Percentiles rank a stretch among this genome's conserved stretches.
Conservation (phyloP, 2,329 filamentous ascomycete species). For the Fusarium secorum region DNA sequence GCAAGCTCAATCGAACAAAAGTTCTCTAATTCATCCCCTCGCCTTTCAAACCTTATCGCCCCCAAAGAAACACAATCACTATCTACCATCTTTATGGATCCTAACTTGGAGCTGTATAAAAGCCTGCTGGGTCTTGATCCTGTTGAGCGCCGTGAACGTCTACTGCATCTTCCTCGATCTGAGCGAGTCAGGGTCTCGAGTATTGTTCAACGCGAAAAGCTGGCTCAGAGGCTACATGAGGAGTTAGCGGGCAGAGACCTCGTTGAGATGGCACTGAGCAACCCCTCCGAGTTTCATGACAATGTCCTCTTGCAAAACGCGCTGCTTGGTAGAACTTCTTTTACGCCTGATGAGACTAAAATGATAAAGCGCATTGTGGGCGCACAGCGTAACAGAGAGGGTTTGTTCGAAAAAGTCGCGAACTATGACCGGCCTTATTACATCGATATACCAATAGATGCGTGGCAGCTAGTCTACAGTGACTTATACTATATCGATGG, state of each 20-base stretch:
- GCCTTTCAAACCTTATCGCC: accelerated
- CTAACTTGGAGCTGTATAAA: not conserved
- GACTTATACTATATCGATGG: not conserved
- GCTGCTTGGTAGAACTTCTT: not conserved
- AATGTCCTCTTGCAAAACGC: not conserved
- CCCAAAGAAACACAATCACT: not conserved
- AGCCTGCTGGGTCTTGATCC: not conserved
- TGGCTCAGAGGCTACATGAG: not conserved
- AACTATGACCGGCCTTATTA: not conserved
- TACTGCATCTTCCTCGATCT: not conserved
- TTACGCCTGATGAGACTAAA: accelerated
- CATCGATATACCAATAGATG: not conserved
- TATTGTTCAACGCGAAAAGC: not conserved
- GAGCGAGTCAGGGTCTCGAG: not conserved
- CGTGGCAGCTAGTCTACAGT: not conserved
- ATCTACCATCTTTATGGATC: accelerated
- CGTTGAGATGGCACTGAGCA: not conserved
- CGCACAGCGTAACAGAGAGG: not conserved
- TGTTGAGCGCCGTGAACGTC: not conserved
- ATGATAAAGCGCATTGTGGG: not conserved
- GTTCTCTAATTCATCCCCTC: accelerated
- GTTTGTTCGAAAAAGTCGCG: not conserved
- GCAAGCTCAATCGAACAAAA: not conserved
- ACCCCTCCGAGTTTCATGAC: not conserved
- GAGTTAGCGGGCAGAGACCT: not conserved